Percentiles rank a stretch among this genome's conserved stretches.
Evolutionary conservation across 148 eudicot genomes (phyloP).

Genomic region (Rhododendron griersonianum): DNA sequence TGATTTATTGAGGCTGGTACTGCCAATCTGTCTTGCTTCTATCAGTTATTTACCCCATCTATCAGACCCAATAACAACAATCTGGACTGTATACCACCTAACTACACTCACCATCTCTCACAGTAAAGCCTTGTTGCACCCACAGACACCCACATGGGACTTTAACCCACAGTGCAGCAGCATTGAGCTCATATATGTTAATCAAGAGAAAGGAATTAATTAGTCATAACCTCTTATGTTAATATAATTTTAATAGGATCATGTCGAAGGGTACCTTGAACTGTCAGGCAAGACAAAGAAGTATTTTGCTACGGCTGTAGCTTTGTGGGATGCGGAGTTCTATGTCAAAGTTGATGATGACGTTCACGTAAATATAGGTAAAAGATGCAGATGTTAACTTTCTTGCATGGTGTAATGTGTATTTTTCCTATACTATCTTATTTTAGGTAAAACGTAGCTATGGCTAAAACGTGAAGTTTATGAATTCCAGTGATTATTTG

Average conservation of each 20-base stretch:
- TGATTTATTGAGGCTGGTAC: slow-evolving; percentile 78
- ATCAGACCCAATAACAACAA: not conserved
- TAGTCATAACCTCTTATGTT: not conserved
- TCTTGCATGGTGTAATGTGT: not conserved
- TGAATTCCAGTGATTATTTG: not conserved
- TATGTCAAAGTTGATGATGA: slow-evolving; percentile 89
- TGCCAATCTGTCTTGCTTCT: slow-evolving; percentile 8
- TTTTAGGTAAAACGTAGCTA: not conserved
- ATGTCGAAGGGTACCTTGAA: slow-evolving; percentile 88
- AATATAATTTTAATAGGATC: slow-evolving; percentile 41
- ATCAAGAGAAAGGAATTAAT: slow-evolving; percentile 6
- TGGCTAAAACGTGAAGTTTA: not conserved
- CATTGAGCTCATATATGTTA: not conserved
- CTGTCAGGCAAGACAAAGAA: slow-evolving; percentile 75
- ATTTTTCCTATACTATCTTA: not conserved
- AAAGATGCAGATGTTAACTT: not conserved
- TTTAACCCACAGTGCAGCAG: not conserved
- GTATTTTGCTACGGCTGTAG: slow-evolving; percentile 73
- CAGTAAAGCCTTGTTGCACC: not conserved
- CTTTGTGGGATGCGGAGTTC: slow-evolving; percentile 83
- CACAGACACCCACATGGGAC: not conserved
- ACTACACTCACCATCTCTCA: not conserved
- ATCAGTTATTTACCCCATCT: not conserved
- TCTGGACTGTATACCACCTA: not conserved
- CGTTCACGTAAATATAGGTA: slow-evolving; percentile 89